Evolutionary conservation across 202 grass and related monocot species (phyloP), one percentile per base, ranked within the genome.

Genomic region (Zizania palustris): DNA sequence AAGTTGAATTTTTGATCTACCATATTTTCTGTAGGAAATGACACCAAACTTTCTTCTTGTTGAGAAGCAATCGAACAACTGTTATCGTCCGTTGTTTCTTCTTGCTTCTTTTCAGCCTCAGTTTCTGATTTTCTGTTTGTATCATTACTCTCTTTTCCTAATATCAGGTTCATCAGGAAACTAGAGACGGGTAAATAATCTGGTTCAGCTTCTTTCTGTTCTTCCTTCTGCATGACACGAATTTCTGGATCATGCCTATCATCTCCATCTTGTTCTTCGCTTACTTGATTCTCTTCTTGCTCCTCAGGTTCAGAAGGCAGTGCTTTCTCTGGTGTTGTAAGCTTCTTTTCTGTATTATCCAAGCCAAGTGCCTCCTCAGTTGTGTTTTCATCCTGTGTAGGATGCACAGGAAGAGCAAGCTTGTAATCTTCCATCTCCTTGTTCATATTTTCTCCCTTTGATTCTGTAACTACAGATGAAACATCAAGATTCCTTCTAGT

Each of bases 141-240:
- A 61, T 80, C 70, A 79, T 50, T 55, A 28, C 33, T 85, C 51
- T 85, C 78, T 89, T 91, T 83, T 79, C 80, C 76, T 75, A 97
- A 73, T 82, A 97, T 93, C 49, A 79, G 75, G 60, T 92, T 90
- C 88, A 93, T 92, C 79, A 93, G 80, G 88, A 93, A 93, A 68
- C 72, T 67, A 9, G 88, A 93, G 42, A 92, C 84, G 62, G 91
- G 91, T 71, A 97, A 88, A 69, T 92, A 76, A 60, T 83, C 83
- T 82, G 82, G 84, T 76, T 91, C 63, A 75, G 70, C 71, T 69
- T 74, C 75, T 74, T 85, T 74, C 5, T 51, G 49, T 19, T 83
- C 69, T 43, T 61, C 69, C 50, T 67, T 60, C 88, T 93, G 50
- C 39, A 28, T 28, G 18, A 61, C 60, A 81, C 13, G 69, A 79